Conservation (phyloP, 345 rosid species). For the Salix exigua region DNA sequence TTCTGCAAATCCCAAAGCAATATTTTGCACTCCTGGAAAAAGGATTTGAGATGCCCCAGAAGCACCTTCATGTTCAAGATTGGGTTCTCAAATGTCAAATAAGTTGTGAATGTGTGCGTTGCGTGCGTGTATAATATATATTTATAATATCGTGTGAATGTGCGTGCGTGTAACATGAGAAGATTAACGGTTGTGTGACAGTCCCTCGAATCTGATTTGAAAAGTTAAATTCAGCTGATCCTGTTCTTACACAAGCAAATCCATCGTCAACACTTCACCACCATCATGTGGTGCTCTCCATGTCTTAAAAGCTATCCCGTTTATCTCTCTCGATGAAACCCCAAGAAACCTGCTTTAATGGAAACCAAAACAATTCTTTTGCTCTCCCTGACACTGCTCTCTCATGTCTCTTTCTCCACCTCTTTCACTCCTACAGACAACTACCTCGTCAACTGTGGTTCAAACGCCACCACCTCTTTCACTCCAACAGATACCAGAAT, state of each 20-base stretch:
- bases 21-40: neutral
- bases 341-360: conserved; percentile 25
- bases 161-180: neutral
- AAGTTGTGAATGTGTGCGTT: neutral
- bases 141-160: no score
- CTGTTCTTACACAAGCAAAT: neutral
- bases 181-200: neutral
- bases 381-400: conserved; percentile 27
- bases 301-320: neutral
- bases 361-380: conserved; percentile 22
- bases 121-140: no score
- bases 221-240: neutral
- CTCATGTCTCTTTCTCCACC: conserved; percentile 22
- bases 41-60: neutral
- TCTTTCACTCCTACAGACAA: conserved; percentile 65
- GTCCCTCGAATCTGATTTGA: no score
- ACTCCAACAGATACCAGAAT: conserved; percentile 39
- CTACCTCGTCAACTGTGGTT: conserved; percentile 79
- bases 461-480: conserved; percentile 47
- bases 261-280: neutral
- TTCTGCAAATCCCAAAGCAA: neutral
- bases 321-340: neutral
- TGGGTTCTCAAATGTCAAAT: neutral
- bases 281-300: neutral
- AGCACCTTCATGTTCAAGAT: conserved; percentile 4